phyloP scores from a whole-genome alignment of 495 filamentous ascomycete genomes.

The Penicillium ochrochloron region DNA sequence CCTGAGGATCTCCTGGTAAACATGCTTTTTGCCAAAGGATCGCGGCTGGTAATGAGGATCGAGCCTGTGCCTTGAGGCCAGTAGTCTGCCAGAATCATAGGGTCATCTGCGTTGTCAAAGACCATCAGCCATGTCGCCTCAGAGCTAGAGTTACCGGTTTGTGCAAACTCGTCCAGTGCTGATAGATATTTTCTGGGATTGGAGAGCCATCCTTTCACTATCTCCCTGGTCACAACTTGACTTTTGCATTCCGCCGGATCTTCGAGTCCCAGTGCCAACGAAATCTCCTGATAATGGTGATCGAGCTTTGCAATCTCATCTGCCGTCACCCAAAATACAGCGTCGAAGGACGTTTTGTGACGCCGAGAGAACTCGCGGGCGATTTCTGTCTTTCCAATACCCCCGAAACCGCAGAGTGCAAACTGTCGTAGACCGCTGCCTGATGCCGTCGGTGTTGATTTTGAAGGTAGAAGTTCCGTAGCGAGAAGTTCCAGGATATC shows the following conservation, averaged over 20 bases:
- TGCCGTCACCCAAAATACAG: constrained; percentile 47
- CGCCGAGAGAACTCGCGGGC: constrained; percentile 37
- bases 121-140: no score
- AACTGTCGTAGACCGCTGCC: constrained; percentile 25
- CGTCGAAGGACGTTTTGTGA: constrained; percentile 38
- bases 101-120: no score
- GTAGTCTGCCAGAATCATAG: no score
- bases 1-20: no score
- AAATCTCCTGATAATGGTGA: constrained; percentile 35
- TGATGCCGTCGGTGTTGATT: constrained; percentile 19
- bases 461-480: constrained; percentile 28
- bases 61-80: no score
- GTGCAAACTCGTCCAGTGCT: no score
- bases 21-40: no score
- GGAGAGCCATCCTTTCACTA: no score
- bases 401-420: constrained; percentile 43
- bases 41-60: no score
- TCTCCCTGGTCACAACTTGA: no score
- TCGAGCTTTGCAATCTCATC: constrained; percentile 40
- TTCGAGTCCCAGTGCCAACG: constrained; percentile 40
- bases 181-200: no score
- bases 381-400: constrained; percentile 48
- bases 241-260: constrained; percentile 28
- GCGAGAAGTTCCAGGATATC: constrained; percentile 34
- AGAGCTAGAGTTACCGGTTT: no score